Evolutionary conservation across 1,284 basidiomycete species (phyloP).

Genomic region (Marasmius oreades): DNA sequence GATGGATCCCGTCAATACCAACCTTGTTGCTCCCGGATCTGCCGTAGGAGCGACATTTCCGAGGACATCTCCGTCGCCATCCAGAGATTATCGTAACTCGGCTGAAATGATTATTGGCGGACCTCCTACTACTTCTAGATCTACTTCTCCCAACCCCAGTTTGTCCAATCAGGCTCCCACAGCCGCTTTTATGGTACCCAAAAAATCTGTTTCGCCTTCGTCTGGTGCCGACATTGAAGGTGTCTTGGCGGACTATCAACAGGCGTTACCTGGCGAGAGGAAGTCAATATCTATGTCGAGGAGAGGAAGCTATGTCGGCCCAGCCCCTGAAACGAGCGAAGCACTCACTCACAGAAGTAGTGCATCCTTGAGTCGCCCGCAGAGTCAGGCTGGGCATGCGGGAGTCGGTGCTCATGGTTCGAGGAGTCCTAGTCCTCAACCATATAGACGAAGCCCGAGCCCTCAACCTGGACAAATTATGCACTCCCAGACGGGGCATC

Average conservation of each 20-base stretch:
- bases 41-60: conserved; percentile 9
- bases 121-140: conserved; percentile 37
- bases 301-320: conserved; percentile 41
- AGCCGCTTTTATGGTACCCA: conserved; percentile 75
- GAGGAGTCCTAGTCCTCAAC: conserved; percentile 41
- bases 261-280: conserved; percentile 85
- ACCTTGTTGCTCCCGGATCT: conserved; percentile 21
- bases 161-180: conserved; percentile 48
- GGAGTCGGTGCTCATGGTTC: conserved; percentile 77
- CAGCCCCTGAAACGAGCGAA: too few relatives aligned
- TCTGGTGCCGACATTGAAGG: conserved; percentile 49
- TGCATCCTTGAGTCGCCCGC: conserved; percentile 19
- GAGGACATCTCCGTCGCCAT: conserved; percentile 20
- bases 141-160: conserved; percentile 74
- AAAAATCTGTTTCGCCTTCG: conserved; percentile 38
- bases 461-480: neutral
- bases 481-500: conserved; percentile 24
- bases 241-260: conserved; percentile 77
- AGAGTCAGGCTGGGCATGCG: conserved; percentile 43
- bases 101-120: conserved; percentile 76
- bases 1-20: conserved; percentile 19
- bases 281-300: conserved; percentile 43
- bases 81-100: conserved; percentile 55
- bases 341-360: conserved; percentile 15
- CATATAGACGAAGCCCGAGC: neutral